phyloP scores from a whole-genome alignment of 768 basidiomycete genomes.

The Dacryopinax spathularia region DNA sequence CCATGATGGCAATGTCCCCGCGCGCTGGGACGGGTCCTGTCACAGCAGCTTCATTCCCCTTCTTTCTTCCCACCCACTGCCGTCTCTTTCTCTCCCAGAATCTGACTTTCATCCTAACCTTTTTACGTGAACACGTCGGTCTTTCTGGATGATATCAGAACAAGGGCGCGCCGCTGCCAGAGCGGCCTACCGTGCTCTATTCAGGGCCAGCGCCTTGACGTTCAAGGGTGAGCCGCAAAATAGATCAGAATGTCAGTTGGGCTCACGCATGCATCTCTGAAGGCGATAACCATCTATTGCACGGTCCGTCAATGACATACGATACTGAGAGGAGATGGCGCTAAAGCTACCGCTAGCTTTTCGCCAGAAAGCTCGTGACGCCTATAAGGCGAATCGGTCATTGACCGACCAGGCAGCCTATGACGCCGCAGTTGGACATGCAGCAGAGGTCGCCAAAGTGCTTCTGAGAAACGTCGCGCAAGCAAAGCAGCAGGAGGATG shows the following conservation, averaged over 20 bases:
- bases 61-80: not conserved
- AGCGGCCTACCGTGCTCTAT: constrained; percentile 57
- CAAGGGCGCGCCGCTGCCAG: constrained; percentile 50
- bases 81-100: too few species aligned
- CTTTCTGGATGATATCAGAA: constrained; percentile 27
- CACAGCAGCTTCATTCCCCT: not conserved
- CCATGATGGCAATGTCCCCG: not conserved
- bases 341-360: constrained; percentile 39
- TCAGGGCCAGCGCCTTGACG: constrained; percentile 49
- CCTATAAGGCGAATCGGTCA: constrained; percentile 33
- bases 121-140: not conserved
- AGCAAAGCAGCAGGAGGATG: constrained; percentile 37
- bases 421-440: constrained; percentile 41
- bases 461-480: constrained; percentile 78
- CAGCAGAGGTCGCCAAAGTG: constrained; percentile 57
- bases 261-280: constrained; percentile 2
- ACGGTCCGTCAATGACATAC: too few species aligned
- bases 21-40: not conserved
- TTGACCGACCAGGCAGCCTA: constrained; percentile 36
- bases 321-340: too few species aligned
- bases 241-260: constrained; percentile 14
- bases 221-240: constrained; percentile 40
- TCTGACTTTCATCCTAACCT: not conserved
- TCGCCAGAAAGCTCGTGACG: constrained; percentile 48
- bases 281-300: constrained; percentile 46